Evolutionary conservation across 1,139 yeast species (phyloP), one percentile per base, ranked within the genome.

Genomic region (Sugiyamaella grinbergsii): DNA sequence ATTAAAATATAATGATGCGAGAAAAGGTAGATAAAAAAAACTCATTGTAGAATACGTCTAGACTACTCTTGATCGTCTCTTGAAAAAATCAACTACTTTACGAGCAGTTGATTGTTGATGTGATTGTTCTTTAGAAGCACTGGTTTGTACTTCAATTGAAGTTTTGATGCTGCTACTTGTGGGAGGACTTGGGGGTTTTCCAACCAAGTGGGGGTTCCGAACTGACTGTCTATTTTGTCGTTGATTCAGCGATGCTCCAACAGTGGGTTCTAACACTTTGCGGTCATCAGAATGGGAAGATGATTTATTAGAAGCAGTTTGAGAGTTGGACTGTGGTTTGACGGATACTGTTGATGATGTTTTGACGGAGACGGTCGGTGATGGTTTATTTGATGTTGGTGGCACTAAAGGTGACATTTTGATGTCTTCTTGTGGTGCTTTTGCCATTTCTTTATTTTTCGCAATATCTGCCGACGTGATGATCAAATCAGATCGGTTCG

Each of bases 1-100:
- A 23, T 23, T 23, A 23, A 23, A 8, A 23, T 23, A 23, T 23
- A 23, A 23, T 23, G 32, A 28, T 28, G 13, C 32, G 32, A 28
- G 13, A 28, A 28, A 6, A 8, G n/a, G n/a, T 8, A 28, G 10
- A 28, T 28, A 28, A 10, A 8, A 28, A 28, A 28, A 28, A 36
- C 16, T 19, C 6, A 36, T 7, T 36, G 39, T 8, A 8, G 19
- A 19, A 36, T 8, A 26, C 20, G 33, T 18, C 38, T 52, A 58
- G 73, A 79, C 29, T 95, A 89, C 47, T 39, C 66, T 51, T n/a
- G 71, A 67, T 24, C 71, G 61, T 29, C 72, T 61, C 56, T 67
- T 67, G 63, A 69, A 66, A 53, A 67, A 68, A 47, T 68, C 71
- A 26, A 69, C 66, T 8, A 70, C 70, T 56, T 59, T 61, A 23